Percentiles rank a stretch among this genome's conserved stretches.
These are phyloP conservation scores for Cercospora berteroae DNA, from an alignment of 2,329 filamentous ascomycete genomes.

Conservation along the genomic window DNA sequence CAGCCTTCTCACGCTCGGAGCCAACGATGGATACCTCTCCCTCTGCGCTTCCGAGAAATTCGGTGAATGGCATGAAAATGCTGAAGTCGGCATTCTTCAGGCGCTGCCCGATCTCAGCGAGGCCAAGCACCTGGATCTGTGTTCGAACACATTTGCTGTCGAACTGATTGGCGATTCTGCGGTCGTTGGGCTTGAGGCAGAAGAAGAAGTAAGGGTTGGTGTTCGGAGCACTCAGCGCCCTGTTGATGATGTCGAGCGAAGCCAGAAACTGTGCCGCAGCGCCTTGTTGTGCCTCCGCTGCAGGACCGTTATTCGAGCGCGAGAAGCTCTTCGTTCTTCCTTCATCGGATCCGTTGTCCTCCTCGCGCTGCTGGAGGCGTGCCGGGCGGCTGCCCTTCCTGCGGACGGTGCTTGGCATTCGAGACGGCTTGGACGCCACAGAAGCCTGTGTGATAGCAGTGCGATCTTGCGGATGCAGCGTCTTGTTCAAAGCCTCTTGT, in stretches of 20 bases:
- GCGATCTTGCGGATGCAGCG: slow-evolving; percentile 88
- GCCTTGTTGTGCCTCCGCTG: slow-evolving; percentile 64
- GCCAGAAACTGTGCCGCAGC: slow-evolving; percentile 90
- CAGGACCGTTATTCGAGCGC: slow-evolving; percentile 37
- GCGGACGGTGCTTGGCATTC: slow-evolving; percentile 88
- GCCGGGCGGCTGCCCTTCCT: slow-evolving; percentile 63
- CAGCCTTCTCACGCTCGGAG: slow-evolving; percentile 86
- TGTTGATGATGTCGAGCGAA: slow-evolving; percentile 85
- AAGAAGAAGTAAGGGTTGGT: slow-evolving; percentile 96
- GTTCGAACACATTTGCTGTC: slow-evolving; percentile 97
- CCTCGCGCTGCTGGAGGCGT: slow-evolving; percentile 40
- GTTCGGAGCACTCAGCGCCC: slow-evolving; percentile 75
- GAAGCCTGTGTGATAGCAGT: slow-evolving; percentile 92
- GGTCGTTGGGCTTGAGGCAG: slow-evolving; percentile 94
- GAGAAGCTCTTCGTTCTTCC: slow-evolving; percentile 33
- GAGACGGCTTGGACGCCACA: slow-evolving; percentile 90
- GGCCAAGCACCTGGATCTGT: slow-evolving; percentile 91
- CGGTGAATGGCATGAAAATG: slow-evolving; percentile 89
- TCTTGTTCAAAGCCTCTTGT: slow-evolving; percentile 89
- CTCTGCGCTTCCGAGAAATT: slow-evolving; percentile 88
- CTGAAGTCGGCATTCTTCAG: slow-evolving; percentile 93
- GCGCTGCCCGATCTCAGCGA: slow-evolving; percentile 93
- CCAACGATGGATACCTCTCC: slow-evolving; percentile 82
- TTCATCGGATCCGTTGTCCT: slow-evolving; percentile 46
- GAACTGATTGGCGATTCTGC: slow-evolving; percentile 96